Percentiles rank a stretch among this genome's conserved stretches.
Evolutionary conservation across 176 grass and related monocot genomes (phyloP).

Genomic region (Cymbopogon citratus): DNA sequence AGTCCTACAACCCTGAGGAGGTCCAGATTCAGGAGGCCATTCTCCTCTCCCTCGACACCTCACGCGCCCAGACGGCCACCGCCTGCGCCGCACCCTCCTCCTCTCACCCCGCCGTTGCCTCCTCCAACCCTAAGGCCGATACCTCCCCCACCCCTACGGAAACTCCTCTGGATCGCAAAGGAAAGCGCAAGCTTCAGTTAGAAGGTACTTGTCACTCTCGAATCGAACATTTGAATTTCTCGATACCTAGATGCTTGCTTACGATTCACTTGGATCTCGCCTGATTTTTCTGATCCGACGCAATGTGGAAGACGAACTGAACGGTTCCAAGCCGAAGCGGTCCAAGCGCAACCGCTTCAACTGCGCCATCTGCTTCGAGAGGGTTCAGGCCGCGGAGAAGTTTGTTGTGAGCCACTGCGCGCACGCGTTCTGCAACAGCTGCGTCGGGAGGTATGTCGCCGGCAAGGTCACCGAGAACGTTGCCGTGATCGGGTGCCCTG

Average conservation of each 20-base stretch:
- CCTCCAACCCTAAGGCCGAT: background rate
- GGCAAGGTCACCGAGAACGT: slow-evolving; percentile 41
- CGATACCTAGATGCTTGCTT: background rate
- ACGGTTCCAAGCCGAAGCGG: background rate
- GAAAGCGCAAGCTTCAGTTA: slow-evolving; percentile 28
- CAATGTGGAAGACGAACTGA: background rate
- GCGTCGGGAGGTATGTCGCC: slow-evolving; percentile 31
- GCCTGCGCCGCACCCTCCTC: background rate
- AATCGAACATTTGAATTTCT: background rate
- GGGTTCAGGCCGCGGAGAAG: slow-evolving; percentile 5
- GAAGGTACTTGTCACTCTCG: slow-evolving; percentile 22
- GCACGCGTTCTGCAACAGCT: slow-evolving; percentile 48
- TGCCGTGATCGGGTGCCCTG: slow-evolving; percentile 41
- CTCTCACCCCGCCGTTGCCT: background rate
- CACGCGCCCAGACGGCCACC: background rate
- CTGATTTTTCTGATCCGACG: background rate
- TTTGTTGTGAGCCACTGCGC: slow-evolving; percentile 29
- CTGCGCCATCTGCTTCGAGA: slow-evolving; percentile 61
- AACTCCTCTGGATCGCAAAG: slow-evolving; percentile 16
- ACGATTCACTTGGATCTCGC: background rate
- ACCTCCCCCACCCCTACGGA: background rate
- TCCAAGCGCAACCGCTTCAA: slow-evolving; percentile 25
- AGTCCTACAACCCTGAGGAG: slow-evolving; percentile 14
- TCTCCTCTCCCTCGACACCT: slow-evolving; percentile 33
- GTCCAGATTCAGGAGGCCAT: slow-evolving; percentile 45